Conservation (phyloP, 108 stramenopile genomes). For the Cylindrotheca fusiformis region DNA sequence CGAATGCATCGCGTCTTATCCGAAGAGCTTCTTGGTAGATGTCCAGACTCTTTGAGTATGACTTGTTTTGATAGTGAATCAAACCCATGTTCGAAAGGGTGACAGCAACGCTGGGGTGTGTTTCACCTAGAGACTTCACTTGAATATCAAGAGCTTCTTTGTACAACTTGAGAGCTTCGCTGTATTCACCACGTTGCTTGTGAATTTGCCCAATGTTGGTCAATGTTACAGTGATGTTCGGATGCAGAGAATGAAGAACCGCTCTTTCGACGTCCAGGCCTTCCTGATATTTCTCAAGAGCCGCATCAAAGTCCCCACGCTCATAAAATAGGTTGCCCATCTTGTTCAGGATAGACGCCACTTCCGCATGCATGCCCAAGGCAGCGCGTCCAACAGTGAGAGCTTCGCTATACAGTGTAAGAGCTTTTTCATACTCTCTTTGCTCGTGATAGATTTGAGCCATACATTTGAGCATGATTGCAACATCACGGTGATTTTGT, state of each 20-base stretch:
- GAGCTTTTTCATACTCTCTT: slow-evolving; percentile 43
- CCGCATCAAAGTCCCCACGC: slow-evolving; percentile 44
- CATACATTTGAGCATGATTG: slow-evolving; percentile 59
- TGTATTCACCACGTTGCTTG: slow-evolving; percentile 55
- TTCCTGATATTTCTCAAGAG: slow-evolving; percentile 52
- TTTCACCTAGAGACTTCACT: slow-evolving; percentile 28
- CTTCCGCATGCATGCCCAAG: slow-evolving; percentile 53
- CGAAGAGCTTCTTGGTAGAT: slow-evolving; percentile 52
- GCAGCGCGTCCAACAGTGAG: slow-evolving; percentile 38
- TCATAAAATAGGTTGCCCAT: slow-evolving; percentile 72
- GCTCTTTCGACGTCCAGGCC: slow-evolving; percentile 57
- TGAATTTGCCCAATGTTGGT: slow-evolving; percentile 68
- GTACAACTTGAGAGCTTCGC: slow-evolving; percentile 51
- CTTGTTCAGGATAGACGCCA: slow-evolving; percentile 62
- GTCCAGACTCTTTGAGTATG: slow-evolving; percentile 41
- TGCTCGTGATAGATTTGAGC: slow-evolving; percentile 63
- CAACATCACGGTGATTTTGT: slow-evolving; percentile 53
- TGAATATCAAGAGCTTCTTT: slow-evolving; percentile 55
- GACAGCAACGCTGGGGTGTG: slow-evolving; percentile 47
- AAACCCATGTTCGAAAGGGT: slow-evolving; percentile 61
- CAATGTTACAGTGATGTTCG: slow-evolving; percentile 64
- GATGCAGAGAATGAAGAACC: slow-evolving; percentile 45
- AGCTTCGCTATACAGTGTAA: slow-evolving; percentile 39
- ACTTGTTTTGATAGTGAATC: slow-evolving; percentile 54
- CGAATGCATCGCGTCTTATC: slow-evolving; percentile 45